phyloP scores from a whole-genome alignment of 306 rosid genomes.

The Clitoria ternatea region DNA sequence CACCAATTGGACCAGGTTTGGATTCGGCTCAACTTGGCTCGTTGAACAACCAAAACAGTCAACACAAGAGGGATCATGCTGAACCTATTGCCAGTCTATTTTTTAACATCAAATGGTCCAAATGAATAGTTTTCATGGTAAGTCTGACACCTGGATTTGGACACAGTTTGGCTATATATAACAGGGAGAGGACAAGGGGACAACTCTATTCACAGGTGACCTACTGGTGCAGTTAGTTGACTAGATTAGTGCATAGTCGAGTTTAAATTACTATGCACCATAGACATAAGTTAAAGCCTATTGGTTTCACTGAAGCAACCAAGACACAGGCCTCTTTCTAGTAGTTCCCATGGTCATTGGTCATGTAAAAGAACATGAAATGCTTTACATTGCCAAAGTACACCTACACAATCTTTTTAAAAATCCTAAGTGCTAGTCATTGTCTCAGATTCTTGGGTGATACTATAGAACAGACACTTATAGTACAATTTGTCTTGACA shows the following conservation, averaged over 20 bases:
- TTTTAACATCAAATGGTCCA: not conserved
- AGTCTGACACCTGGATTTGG: not conserved
- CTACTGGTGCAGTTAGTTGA: not conserved
- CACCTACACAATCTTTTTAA: not conserved
- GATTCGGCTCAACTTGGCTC: not conserved
- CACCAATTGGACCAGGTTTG: not conserved
- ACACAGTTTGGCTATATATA: not conserved
- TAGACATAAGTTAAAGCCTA: constrained; percentile 3
- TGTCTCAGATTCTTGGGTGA: not conserved
- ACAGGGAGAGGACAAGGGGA: not conserved
- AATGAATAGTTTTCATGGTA: not conserved
- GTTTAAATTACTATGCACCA: not conserved
- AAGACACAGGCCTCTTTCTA: not conserved
- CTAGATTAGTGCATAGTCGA: not conserved
- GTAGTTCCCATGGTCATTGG: not conserved
- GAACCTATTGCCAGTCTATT: too few relatives aligned
- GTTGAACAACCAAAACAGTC: not conserved
- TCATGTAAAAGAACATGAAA: not conserved
- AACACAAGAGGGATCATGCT: not conserved
- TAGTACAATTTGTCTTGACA: not conserved
- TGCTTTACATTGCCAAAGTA: not conserved
- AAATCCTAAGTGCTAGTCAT: not conserved
- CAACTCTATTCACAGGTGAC: not conserved
- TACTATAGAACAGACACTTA: not conserved
- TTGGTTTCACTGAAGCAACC: constrained; percentile 3